Conservation (phyloP, 257 asterid genomes). For the Capsicum rhomboideum region DNA sequence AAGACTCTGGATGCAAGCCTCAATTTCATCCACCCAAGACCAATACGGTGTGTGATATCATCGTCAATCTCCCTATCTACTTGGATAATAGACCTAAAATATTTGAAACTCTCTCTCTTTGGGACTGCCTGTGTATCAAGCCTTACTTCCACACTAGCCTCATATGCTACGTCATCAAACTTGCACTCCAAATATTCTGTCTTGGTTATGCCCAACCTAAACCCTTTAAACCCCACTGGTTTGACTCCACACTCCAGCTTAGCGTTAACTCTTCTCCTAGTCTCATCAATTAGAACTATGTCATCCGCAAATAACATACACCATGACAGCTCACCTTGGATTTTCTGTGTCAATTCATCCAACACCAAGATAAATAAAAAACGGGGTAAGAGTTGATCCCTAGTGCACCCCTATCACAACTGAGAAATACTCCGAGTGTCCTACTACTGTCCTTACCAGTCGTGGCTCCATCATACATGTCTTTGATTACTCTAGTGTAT, state of each 20-base stretch:
- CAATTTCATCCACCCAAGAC: not conserved
- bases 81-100: not conserved
- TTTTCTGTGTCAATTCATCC: not conserved
- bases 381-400: not conserved
- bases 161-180: not conserved
- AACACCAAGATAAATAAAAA: not conserved
- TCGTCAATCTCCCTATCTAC: not conserved
- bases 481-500: not conserved
- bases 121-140: not conserved
- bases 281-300: not conserved
- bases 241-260: not conserved
- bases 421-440: not conserved
- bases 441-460: not conserved
- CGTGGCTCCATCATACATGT: not conserved
- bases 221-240: not conserved
- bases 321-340: not conserved
- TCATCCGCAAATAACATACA: not conserved
- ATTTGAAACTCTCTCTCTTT: not conserved
- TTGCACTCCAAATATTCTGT: not conserved
- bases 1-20: not conserved
- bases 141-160: not conserved
- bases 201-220: not conserved
- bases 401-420: not conserved
- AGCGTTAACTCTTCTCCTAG: not conserved
- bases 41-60: not conserved